phyloP scores from a whole-genome alignment of 352 stramenopile genomes.

The Thraustochytrium striatum region DNA sequence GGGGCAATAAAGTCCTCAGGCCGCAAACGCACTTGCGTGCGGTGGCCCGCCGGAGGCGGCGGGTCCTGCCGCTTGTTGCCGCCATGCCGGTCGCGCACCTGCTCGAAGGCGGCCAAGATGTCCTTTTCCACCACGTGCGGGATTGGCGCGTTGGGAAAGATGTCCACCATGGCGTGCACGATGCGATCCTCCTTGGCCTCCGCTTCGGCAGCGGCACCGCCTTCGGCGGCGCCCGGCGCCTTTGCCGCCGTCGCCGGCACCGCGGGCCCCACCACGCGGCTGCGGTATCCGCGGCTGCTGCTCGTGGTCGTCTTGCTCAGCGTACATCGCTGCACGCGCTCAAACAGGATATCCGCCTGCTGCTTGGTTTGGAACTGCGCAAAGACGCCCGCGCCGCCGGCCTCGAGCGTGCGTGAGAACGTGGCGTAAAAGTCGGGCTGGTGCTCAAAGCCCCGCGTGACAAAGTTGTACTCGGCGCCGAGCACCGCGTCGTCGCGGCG shows the following conservation, averaged over 20 bases:
- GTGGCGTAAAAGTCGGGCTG: slow-evolving; percentile 45
- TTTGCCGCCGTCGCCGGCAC: not conserved
- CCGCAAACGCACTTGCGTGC: slow-evolving; percentile 2
- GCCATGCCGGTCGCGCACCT: not conserved
- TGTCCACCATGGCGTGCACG: not conserved
- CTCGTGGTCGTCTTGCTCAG: too few species aligned
- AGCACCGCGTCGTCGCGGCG: slow-evolving; percentile 23
- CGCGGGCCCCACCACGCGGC: not conserved
- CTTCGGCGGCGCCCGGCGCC: not conserved
- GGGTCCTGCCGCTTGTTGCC: not conserved
- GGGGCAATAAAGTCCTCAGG: slow-evolving; percentile 32
- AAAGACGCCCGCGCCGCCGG: slow-evolving; percentile 20
- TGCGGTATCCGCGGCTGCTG: not conserved
- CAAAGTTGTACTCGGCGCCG: slow-evolving; percentile 45
- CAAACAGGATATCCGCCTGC: slow-evolving; percentile 36
- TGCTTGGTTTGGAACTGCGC: slow-evolving; percentile 39
- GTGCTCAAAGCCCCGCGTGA: slow-evolving; percentile 46
- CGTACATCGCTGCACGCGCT: slow-evolving; percentile 38
- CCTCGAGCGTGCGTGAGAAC: slow-evolving; percentile 13
- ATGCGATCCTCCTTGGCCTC: not conserved
- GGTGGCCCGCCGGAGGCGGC: not conserved
- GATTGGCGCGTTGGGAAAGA: slow-evolving; percentile 22
- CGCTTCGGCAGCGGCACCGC: not conserved
- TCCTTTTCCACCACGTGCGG: slow-evolving; percentile 22
- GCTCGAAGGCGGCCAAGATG: slow-evolving; percentile 34